Evolutionary conservation across 208 protist species (phyloP), one percentile per base, ranked within the genome.

Genomic region (Trypanosoma vivax): DNA sequence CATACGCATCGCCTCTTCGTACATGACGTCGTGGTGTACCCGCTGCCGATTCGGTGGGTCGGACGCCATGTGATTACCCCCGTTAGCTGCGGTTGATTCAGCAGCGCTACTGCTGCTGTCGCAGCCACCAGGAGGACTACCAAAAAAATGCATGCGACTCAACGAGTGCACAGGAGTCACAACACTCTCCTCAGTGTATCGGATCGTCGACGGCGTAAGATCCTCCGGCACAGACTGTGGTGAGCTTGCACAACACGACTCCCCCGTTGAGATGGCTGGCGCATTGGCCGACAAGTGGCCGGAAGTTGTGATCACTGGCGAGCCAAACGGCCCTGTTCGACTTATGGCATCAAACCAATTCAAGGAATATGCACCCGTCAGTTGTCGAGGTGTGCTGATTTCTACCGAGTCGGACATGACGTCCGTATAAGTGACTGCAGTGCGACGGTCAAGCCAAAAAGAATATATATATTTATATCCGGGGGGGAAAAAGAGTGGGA

Each of bases 1-100:
- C 13, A 64, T 67, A n/a, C 70, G 59, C 68, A 88, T 85, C 19
- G 61, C 87, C 19, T 84, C 72, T 25, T 83, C 75, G 60, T 94
- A 88, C 23, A 94, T 28, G 34, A 35, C 42, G 27, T 42, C 38
- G 18, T 41, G 33, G 3, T 50, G 33, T 4, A 35, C 16, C 34
- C 49, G 65, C 28, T 2, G 19, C 19, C 2, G 46, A 27, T 13
- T 46, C 2, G 11, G 34, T 13, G n/a, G 11, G 7, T 21, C n/a
- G 16, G 40, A 24, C n/a, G n/a, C n/a, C n/a, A n/a, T n/a, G n/a
- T n/a, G n/a, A n/a, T n/a, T n/a, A n/a, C n/a, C 18, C n/a, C 25
- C 11, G 6, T 47, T 0, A 24, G 5, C 6, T 29, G 16, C 29
- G 13, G 38, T 11, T 7, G 54, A 51, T 1, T 51, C 3, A 1